Conservation (phyloP, 2,329 filamentous ascomycete genomes). For the Pseudocercospora macadamiae region DNA sequence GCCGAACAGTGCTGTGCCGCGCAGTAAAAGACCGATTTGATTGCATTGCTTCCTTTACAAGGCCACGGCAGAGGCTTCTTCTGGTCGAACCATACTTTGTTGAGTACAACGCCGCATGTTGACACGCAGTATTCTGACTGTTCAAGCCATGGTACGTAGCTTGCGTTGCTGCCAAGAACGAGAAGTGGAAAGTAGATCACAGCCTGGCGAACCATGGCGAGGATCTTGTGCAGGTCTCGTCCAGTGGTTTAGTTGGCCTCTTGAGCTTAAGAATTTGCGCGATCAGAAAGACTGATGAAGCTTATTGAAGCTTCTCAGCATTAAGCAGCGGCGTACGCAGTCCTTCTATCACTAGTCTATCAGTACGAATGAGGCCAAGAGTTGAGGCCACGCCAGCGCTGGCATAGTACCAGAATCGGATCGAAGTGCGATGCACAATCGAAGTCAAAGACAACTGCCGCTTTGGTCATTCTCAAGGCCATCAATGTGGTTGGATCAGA, state of each 20-base stretch:
- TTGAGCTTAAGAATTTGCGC: no score
- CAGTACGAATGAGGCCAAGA: not conserved
- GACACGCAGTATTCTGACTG: slow-evolving; percentile 1
- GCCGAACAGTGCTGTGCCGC: slow-evolving; percentile 19
- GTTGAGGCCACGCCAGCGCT: not conserved
- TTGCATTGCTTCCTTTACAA: not conserved
- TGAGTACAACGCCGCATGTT: not conserved
- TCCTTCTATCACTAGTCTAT: no score
- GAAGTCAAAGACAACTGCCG: not conserved
- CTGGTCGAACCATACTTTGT: not conserved
- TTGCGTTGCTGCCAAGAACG: not conserved
- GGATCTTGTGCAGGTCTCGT: not conserved
- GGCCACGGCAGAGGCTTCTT: not conserved
- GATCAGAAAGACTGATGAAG: no score
- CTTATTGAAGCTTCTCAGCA: not conserved
- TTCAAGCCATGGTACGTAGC: not conserved
- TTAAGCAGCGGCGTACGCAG: not conserved
- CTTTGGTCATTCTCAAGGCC: not conserved
- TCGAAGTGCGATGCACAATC: not conserved
- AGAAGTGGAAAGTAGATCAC: not conserved
- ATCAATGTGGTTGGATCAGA: not conserved
- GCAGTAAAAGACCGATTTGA: slow-evolving; percentile 20
- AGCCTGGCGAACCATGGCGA: not conserved
- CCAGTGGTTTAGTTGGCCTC: not conserved
- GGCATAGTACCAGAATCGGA: not conserved